These are phyloP conservation scores for Chrysosporium keratinophilum DNA, from an alignment of 2,329 filamentous ascomycete species.

Conservation along the genomic window DNA sequence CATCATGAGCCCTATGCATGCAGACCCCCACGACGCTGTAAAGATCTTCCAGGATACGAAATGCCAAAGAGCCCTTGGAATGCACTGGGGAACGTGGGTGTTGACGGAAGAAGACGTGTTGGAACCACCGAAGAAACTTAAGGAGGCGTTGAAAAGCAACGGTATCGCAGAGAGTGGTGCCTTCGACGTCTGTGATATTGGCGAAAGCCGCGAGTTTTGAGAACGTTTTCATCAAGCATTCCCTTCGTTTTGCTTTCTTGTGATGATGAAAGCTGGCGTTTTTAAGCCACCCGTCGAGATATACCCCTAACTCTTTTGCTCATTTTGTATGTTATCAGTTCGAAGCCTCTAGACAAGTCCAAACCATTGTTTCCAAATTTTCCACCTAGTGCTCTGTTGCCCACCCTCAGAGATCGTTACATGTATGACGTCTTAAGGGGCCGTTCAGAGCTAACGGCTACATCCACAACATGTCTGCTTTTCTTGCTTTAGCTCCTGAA, in stretches of 20 bases:
- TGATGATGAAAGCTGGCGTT: background rate
- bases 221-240: background rate
- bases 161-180: conserved; percentile 59
- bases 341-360: no score
- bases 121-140: conserved; percentile 66
- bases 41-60: conserved; percentile 80
- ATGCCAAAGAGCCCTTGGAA: conserved; percentile 68
- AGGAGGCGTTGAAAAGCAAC: conserved; percentile 58
- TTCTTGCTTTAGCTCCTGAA: background rate
- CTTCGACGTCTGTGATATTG: conserved; percentile 76
- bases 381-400: no score
- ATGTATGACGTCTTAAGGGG: no score
- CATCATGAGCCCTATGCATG: conserved; percentile 72
- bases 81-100: conserved; percentile 88
- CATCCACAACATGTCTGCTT: background rate
- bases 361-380: no score
- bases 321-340: background rate
- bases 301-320: background rate
- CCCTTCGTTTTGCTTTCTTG: background rate
- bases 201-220: conserved; percentile 68
- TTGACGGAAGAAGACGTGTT: conserved; percentile 74
- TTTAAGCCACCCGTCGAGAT: background rate
- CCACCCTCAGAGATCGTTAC: no score
- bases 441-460: no score
- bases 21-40: conserved; percentile 75